Evolutionary conservation across 352 stramenopile genomes (phyloP).

Genomic region (Globisporangium lucens): DNA sequence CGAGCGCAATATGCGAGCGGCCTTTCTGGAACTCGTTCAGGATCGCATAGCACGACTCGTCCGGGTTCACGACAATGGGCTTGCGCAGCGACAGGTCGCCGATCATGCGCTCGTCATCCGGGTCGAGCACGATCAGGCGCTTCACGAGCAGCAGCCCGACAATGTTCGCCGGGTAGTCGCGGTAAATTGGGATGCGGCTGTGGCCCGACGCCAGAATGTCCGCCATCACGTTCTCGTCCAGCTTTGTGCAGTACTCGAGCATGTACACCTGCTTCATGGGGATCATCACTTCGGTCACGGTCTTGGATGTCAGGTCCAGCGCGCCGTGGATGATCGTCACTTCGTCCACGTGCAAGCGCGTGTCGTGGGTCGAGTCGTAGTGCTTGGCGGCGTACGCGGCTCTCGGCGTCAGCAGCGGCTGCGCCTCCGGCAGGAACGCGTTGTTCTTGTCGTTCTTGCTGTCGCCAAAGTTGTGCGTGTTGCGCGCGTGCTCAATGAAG

Average conservation of each 20-base stretch:
- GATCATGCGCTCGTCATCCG: constrained; percentile 65
- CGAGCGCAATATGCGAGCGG: constrained; percentile 77
- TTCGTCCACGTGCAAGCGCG: constrained; percentile 74
- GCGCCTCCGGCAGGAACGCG: constrained; percentile 17
- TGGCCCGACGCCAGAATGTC: constrained; percentile 86
- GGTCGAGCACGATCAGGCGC: constrained; percentile 88
- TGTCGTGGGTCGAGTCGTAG: constrained; percentile 38
- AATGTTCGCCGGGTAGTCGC: constrained; percentile 64
- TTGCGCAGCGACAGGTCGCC: constrained; percentile 60
- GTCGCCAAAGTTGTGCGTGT: not conserved
- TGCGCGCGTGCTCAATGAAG: constrained; percentile 27
- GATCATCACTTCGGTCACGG: constrained; percentile 85
- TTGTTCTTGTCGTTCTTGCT: not conserved
- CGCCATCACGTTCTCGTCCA: constrained; percentile 72
- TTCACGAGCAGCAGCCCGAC: constrained; percentile 87
- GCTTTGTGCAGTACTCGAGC: constrained; percentile 70
- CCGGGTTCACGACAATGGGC: constrained; percentile 80
- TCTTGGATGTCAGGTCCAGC: constrained; percentile 86
- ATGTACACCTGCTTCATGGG: constrained; percentile 82
- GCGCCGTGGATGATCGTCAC: constrained; percentile 92
- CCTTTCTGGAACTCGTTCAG: constrained; percentile 92
- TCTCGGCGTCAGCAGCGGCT: constrained; percentile 26
- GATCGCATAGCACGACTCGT: constrained; percentile 82
- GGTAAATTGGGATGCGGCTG: constrained; percentile 88
- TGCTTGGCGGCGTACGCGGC: constrained; percentile 23